Conservation (phyloP, 805 yeast genomes). For the Candida insectorum region DNA sequence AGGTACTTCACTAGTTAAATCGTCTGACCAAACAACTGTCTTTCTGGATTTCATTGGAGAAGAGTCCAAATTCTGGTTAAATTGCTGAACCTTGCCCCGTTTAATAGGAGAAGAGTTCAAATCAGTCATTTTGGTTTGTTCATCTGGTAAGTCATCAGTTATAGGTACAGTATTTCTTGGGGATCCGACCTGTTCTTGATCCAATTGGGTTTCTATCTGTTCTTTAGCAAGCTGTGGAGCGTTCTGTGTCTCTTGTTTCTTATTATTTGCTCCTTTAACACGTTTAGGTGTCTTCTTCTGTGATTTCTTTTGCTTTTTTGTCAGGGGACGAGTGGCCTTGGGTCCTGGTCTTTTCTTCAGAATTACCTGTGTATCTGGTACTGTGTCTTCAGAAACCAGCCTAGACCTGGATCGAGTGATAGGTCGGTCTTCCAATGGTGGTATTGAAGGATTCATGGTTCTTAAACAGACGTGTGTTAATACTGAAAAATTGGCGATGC, state of each 20-base stretch:
- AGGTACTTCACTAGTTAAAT: conserved; percentile 27
- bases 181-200: too few relatives aligned
- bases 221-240: not conserved
- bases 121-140: conserved; percentile 2
- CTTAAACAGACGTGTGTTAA: too few relatives aligned
- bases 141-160: conserved; percentile 4
- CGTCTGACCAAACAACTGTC: conserved; percentile 40
- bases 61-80: conserved; percentile 1
- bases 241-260: not conserved
- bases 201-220: not conserved
- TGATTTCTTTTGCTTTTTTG: not conserved
- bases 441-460: too few relatives aligned
- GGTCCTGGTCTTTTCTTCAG: conserved; percentile 3
- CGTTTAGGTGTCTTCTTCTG: not conserved
- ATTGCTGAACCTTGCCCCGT: not conserved
- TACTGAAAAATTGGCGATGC: too few relatives aligned
- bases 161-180: too few relatives aligned
- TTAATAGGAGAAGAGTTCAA: conserved; percentile 22
- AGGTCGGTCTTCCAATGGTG: conserved; percentile 7
- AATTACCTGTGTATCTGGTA: not conserved
- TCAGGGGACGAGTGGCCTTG: not conserved
- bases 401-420: conserved; percentile 6
- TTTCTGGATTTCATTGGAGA: conserved; percentile 14
- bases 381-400: conserved; percentile 2
- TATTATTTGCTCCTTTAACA: not conserved